These are phyloP conservation scores for Agaricus sinodeliciosus DNA, from an alignment of 768 basidiomycete species.

Conservation along the genomic window DNA sequence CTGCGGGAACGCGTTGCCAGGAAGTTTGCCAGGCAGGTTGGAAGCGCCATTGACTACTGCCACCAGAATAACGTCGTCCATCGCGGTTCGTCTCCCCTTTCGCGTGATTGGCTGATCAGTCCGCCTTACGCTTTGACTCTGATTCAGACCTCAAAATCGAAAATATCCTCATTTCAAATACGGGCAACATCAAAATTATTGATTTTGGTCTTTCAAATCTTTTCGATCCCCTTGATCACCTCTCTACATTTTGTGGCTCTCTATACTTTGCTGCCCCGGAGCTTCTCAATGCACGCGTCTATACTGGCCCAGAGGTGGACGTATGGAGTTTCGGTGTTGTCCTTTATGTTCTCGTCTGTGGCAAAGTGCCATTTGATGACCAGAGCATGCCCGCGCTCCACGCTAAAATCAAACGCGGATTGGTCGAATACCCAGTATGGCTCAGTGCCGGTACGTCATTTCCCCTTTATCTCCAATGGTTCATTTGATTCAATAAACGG, in stretches of 20 bases:
- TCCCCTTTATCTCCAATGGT: neutral
- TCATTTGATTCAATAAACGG: constrained; percentile 8
- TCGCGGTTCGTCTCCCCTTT: constrained; percentile 46
- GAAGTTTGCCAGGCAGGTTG: constrained; percentile 97
- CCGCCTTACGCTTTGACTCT: constrained; percentile 9
- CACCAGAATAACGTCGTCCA: constrained; percentile 98
- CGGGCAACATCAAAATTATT: constrained; percentile 99
- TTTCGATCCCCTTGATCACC: constrained; percentile 73
- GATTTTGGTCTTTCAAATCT: constrained; percentile 98
- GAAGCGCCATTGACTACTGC: constrained; percentile 92
- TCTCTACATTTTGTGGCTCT: constrained; percentile 95
- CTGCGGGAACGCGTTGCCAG: constrained; percentile 92
- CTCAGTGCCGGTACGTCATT: constrained; percentile 71
- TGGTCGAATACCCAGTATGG: constrained; percentile 98
- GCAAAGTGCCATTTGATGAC: constrained; percentile 98
- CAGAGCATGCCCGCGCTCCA: constrained; percentile 99
- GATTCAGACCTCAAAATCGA: constrained; percentile 91
- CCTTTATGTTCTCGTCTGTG: constrained; percentile 94
- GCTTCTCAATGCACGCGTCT: constrained; percentile 91
- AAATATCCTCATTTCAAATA: constrained; percentile 97
- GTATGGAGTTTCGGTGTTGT: constrained; percentile 99
- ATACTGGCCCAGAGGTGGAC: constrained; percentile 97
- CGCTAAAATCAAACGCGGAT: constrained; percentile 96
- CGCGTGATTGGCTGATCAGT: neutral
- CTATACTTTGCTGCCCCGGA: constrained; percentile 99